Conservation (phyloP, 352 stramenopile species). For the Phytopythium boreale region DNA sequence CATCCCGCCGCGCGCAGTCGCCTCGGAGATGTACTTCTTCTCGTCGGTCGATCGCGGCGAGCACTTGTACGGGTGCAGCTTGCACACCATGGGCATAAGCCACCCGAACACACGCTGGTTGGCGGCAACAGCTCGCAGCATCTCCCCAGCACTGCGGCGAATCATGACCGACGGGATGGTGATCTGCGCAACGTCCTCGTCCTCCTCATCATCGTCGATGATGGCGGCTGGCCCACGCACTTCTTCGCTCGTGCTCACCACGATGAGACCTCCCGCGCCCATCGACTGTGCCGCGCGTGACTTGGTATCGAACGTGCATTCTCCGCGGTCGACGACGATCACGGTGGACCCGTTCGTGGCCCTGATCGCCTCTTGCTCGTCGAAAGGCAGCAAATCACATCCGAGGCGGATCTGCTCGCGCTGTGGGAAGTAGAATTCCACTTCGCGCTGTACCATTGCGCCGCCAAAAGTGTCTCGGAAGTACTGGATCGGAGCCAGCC, state of each 20-base stretch:
- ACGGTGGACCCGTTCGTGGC: constrained; percentile 31
- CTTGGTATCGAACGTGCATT: constrained; percentile 69
- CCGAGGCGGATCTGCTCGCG: constrained; percentile 31
- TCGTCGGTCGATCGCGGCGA: constrained; percentile 22
- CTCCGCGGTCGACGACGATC: constrained; percentile 54
- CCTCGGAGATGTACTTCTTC: constrained; percentile 31
- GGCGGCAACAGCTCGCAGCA: constrained; percentile 31
- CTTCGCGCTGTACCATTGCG: constrained; percentile 30
- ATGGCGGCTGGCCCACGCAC: constrained; percentile 34
- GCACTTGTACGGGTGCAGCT: constrained; percentile 47
- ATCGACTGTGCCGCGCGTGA: constrained; percentile 41
- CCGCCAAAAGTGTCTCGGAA: constrained; percentile 60
- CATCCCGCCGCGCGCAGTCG: constrained; percentile 29
- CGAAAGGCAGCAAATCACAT: constrained; percentile 31
- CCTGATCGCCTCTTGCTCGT: constrained; percentile 26
- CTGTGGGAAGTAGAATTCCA: constrained; percentile 46
- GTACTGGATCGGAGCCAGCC: constrained; percentile 67
- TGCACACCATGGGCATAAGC: constrained; percentile 55
- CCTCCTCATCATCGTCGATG: constrained; percentile 29
- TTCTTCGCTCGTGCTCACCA: constrained; percentile 49
- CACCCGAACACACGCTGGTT: constrained; percentile 34
- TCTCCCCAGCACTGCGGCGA: constrained; percentile 40
- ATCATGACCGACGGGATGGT: constrained; percentile 62
- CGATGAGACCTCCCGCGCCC: constrained; percentile 42
- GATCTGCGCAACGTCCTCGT: constrained; percentile 16